phyloP scores from a whole-genome alignment of 2,329 filamentous ascomycete species.

The Penicillium crustosum region DNA sequence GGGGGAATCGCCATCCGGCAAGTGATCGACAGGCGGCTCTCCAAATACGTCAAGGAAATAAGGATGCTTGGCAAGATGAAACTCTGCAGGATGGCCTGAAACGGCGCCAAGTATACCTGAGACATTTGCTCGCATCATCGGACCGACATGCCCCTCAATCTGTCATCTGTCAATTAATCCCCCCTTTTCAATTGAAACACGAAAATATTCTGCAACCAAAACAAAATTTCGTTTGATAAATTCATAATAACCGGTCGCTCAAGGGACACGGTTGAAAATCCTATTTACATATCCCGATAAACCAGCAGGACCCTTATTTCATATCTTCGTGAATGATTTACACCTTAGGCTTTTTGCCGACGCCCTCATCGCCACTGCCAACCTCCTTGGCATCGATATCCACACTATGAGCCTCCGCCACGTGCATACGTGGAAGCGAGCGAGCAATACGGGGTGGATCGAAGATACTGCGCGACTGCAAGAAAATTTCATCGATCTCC shows the following conservation, averaged over 20 bases:
- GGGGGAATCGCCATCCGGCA: background rate
- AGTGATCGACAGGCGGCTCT: background rate
- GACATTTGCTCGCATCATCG: background rate
- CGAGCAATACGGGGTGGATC: constrained; percentile 29
- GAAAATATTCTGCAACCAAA: background rate
- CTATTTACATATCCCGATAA: background rate
- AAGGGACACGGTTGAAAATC: background rate
- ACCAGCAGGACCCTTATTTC: background rate
- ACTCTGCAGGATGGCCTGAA: constrained; percentile 6
- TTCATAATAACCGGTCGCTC: background rate
- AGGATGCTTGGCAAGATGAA: background rate
- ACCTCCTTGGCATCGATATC: background rate
- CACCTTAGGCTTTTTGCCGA: background rate
- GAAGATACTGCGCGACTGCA: constrained; percentile 31
- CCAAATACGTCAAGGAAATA: background rate
- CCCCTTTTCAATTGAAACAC: background rate
- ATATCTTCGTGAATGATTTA: background rate
- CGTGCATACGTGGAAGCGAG: background rate
- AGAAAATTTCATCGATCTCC: constrained; percentile 44
- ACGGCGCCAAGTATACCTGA: background rate
- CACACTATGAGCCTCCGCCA: background rate
- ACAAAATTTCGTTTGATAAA: background rate
- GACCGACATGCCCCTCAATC: background rate
- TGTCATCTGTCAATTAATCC: background rate
- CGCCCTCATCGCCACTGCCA: background rate